phyloP scores from a whole-genome alignment of 805 yeast species.

The Candida ipomoeae region DNA sequence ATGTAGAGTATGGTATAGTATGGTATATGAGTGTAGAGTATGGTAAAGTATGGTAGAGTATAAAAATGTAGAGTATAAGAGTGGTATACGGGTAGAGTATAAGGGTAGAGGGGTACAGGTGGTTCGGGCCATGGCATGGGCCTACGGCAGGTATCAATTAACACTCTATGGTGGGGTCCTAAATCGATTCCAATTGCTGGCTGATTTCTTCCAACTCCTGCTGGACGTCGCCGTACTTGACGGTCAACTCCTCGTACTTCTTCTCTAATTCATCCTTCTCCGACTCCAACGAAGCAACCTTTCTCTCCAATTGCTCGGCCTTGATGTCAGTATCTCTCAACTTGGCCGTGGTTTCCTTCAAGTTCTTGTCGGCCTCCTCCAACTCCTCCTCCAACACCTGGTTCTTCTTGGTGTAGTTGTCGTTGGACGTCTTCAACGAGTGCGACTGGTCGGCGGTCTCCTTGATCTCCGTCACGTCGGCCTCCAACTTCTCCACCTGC shows the following conservation, averaged over 20 bases:
- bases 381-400: slow-evolving; percentile 85
- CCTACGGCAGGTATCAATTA: slow-evolving; percentile 3
- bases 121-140: not conserved
- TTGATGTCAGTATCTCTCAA: slow-evolving; percentile 93
- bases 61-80: too few species aligned
- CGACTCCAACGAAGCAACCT: slow-evolving; percentile 83
- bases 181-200: slow-evolving; percentile 84
- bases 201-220: slow-evolving; percentile 95
- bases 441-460: slow-evolving; percentile 87
- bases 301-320: slow-evolving; percentile 94
- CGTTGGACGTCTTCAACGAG: slow-evolving; percentile 84
- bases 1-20: too few species aligned
- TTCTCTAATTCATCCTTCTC: slow-evolving; percentile 85
- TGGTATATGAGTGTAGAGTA: too few species aligned
- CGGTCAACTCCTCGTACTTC: slow-evolving; percentile 83
- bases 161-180: slow-evolving; percentile 16
- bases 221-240: slow-evolving; percentile 78
- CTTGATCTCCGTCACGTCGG: slow-evolving; percentile 70
- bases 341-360: slow-evolving; percentile 90
- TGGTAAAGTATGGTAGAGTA: too few species aligned
- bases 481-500: slow-evolving; percentile 74
- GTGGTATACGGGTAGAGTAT: too few species aligned
- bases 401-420: slow-evolving; percentile 84
- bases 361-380: slow-evolving; percentile 84
- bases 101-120: too few species aligned